These are phyloP conservation scores for Arbutus unedo DNA, from an alignment of 148 eudicot genomes.

Conservation along the genomic window DNA sequence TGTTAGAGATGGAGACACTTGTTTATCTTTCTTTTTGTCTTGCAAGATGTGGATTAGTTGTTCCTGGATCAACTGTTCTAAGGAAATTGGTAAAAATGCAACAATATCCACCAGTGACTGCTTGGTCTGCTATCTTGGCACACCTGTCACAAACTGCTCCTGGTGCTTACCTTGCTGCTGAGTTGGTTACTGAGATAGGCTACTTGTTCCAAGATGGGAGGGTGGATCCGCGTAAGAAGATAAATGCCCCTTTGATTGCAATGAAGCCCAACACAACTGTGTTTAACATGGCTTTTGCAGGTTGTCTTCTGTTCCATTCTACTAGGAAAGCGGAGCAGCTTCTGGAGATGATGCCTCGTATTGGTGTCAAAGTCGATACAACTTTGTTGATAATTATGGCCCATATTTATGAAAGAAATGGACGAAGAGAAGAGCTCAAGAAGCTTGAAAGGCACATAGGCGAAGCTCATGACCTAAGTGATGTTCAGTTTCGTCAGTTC, in stretches of 20 bases:
- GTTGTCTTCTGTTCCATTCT: constrained; percentile 70
- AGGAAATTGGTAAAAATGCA: constrained; percentile 74
- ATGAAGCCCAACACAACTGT: constrained; percentile 79
- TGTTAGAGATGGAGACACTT: constrained; percentile 64
- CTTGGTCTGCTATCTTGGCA: constrained; percentile 74
- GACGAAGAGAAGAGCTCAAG: constrained; percentile 83
- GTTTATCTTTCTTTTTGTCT: constrained; percentile 65
- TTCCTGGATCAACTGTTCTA: constrained; percentile 62
- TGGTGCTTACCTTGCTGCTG: constrained; percentile 84
- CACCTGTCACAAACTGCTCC: constrained; percentile 60
- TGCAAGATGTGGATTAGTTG: constrained; percentile 57
- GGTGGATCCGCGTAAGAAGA: constrained; percentile 93
- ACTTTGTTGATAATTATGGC: constrained; percentile 70
- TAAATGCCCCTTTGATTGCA: constrained; percentile 63
- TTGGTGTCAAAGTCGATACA: constrained; percentile 67
- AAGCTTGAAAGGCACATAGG: constrained; percentile 77
- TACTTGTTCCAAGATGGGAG: constrained; percentile 80
- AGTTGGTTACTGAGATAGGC: constrained; percentile 87
- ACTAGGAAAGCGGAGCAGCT: constrained; percentile 90
- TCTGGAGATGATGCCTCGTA: constrained; percentile 84
- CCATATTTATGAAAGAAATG: constrained; percentile 79
- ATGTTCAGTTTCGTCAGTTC: constrained; percentile 71
- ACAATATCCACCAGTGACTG: constrained; percentile 62
- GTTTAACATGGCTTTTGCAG: constrained; percentile 60
- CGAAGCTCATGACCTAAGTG: constrained; percentile 60